phyloP scores from a whole-genome alignment of 306 rosid genomes.

The Potentilla sterilis region DNA sequence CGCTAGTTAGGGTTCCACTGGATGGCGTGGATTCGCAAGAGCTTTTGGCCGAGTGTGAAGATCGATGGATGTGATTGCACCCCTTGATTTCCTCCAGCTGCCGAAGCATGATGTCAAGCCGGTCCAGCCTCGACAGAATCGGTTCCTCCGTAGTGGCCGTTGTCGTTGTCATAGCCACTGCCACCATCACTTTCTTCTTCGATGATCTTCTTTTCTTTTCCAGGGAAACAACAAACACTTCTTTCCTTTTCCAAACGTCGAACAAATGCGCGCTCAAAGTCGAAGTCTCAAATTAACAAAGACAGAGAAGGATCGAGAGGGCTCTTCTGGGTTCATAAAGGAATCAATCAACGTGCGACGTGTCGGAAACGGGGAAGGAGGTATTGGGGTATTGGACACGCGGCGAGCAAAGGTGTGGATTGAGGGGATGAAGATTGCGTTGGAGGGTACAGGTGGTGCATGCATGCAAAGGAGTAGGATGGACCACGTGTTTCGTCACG shows the following conservation, averaged over 20 bases:
- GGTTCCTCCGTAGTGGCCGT: slow-evolving; percentile 38
- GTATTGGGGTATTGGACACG: background rate
- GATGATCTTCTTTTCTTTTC: slow-evolving; percentile 18
- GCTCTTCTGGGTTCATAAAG: background rate
- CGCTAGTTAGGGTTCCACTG: slow-evolving; percentile 45
- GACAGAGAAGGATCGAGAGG: background rate
- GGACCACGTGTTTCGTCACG: background rate
- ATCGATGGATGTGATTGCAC: background rate
- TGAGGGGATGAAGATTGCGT: background rate
- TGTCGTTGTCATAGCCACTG: slow-evolving; percentile 28
- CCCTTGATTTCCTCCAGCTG: slow-evolving; percentile 46
- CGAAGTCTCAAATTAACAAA: background rate
- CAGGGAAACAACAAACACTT: slow-evolving; percentile 35
- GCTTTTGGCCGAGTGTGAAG: slow-evolving; percentile 29
- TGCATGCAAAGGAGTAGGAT: background rate
- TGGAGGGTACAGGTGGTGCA: background rate
- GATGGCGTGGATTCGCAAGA: slow-evolving; percentile 32
- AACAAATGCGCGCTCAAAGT: background rate
- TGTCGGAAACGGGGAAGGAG: background rate
- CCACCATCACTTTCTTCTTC: background rate
- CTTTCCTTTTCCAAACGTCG: background rate
- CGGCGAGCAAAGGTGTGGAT: background rate
- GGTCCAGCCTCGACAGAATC: slow-evolving; percentile 63
- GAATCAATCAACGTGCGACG: background rate
- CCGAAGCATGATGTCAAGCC: slow-evolving; percentile 61